These are phyloP conservation scores for Trichophyton benhamiae DNA, from an alignment of 2,329 filamentous ascomycete genomes.

Conservation along the genomic window DNA sequence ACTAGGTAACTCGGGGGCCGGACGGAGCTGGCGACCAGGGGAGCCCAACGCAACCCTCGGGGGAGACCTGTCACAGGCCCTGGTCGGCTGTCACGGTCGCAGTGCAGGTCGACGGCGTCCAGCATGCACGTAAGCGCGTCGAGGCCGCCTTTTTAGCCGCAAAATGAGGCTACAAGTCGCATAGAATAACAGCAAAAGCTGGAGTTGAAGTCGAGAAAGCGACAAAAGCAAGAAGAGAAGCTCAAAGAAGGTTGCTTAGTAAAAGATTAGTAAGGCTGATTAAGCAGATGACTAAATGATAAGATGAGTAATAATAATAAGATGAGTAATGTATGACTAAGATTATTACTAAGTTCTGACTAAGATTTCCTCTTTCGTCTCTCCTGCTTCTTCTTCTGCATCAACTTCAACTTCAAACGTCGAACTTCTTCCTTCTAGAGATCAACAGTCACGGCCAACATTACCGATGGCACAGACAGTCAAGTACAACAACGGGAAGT, in stretches of 20 bases:
- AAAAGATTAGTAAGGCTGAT: neutral
- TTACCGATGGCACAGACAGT: too few species aligned
- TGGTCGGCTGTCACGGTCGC: constrained; percentile 9
- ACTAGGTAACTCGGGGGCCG: neutral
- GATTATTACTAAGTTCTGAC: too few species aligned
- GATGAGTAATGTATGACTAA: too few species aligned
- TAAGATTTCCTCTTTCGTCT: too few species aligned
- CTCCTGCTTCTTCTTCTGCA: too few species aligned
- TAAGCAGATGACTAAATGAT: neutral
- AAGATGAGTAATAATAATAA: too few species aligned
- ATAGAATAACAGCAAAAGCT: neutral
- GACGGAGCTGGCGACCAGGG: neutral
- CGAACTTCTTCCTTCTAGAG: too few species aligned
- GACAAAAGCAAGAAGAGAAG: neutral
- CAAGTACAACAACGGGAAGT: neutral
- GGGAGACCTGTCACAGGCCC: neutral
- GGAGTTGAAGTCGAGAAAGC: neutral
- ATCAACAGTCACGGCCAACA: too few species aligned
- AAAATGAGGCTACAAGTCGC: neutral
- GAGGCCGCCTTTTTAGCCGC: neutral
- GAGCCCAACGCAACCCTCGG: neutral
- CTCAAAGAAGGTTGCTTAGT: neutral
- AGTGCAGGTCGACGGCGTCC: neutral
- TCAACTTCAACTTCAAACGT: too few species aligned
- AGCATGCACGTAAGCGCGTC: neutral